Percentiles rank a stretch among this genome's conserved stretches.
Evolutionary conservation across 768 basidiomycete species (phyloP).

Genomic region (Coprinopsis cinerea): DNA sequence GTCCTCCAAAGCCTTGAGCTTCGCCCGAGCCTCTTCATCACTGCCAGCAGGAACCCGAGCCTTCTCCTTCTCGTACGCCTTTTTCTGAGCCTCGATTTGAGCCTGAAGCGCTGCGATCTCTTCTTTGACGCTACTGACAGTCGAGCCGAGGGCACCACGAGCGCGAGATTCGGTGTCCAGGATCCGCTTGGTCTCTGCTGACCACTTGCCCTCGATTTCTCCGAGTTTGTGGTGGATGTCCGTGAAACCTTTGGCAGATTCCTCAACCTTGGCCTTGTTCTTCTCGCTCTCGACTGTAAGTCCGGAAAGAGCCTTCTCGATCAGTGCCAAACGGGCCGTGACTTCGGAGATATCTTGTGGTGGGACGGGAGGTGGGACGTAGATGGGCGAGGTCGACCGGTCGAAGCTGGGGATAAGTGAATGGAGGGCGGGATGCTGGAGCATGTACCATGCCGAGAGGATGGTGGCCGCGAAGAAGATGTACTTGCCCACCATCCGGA

Average conservation of each 20-base stretch:
- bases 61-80: slow-evolving; percentile 21
- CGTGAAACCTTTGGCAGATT: slow-evolving; percentile 41
- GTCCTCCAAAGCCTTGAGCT: slow-evolving; percentile 55
- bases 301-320: slow-evolving; percentile 59
- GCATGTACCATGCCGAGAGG: slow-evolving; percentile 39
- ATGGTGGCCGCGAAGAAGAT: slow-evolving; percentile 36
- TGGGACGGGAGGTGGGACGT: slow-evolving; percentile 51
- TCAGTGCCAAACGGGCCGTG: slow-evolving; percentile 49
- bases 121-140: slow-evolving; percentile 43
- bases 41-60: slow-evolving; percentile 13
- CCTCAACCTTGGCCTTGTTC: slow-evolving; percentile 44
- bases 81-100: slow-evolving; percentile 27
- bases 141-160: slow-evolving; percentile 37
- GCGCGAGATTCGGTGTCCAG: slow-evolving; percentile 49
- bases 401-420: slow-evolving; percentile 29
- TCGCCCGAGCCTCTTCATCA: slow-evolving; percentile 54
- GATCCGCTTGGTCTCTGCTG: slow-evolving; percentile 28
- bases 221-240: slow-evolving; percentile 53
- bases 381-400: slow-evolving; percentile 32
- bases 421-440: slow-evolving; percentile 30
- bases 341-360: slow-evolving; percentile 65
- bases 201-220: slow-evolving; percentile 48
- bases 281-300: slow-evolving; percentile 53
- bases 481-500: slow-evolving; percentile 33
- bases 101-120: slow-evolving; percentile 51